Percentiles rank a stretch among this genome's conserved stretches.
Conservation (phyloP, 2,329 filamentous ascomycete species). For the Colletotrichum agaves region DNA sequence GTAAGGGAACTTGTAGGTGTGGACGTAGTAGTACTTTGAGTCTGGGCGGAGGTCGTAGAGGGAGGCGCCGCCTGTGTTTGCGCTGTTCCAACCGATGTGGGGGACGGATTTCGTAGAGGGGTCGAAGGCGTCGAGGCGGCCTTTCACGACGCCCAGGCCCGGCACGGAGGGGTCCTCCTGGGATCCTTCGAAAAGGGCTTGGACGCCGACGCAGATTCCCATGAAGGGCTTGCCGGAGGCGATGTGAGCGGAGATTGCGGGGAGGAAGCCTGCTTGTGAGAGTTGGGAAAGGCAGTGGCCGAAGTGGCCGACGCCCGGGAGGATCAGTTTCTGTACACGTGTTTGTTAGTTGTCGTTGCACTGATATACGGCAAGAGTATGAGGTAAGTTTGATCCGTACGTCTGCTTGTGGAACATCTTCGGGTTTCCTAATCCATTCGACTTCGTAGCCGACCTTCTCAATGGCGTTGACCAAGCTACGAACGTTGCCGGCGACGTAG, state of each 20-base stretch:
- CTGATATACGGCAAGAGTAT: background rate
- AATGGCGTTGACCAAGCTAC: conserved; percentile 96
- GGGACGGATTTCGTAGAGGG: conserved; percentile 88
- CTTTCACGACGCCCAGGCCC: conserved; percentile 81
- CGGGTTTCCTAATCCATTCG: conserved; percentile 88
- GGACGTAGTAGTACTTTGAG: conserved; percentile 99
- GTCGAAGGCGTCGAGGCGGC: conserved; percentile 79
- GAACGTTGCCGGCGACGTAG: conserved; percentile 96
- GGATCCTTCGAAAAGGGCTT: conserved; percentile 89
- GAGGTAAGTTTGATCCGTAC: conserved; percentile 57
- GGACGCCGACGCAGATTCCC: conserved; percentile 95
- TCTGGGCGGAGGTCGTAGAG: conserved; percentile 82
- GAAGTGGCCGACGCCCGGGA: conserved; percentile 97
- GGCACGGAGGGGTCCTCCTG: conserved; percentile 77
- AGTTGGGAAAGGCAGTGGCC: conserved; percentile 94
- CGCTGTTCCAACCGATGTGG: conserved; percentile 98
- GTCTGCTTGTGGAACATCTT: conserved; percentile 86
- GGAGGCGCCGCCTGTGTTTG: conserved; percentile 66
- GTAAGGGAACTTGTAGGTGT: conserved; percentile 91
- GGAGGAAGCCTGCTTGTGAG: conserved; percentile 81
- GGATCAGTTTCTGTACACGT: conserved; percentile 80
- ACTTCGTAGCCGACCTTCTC: conserved; percentile 94
- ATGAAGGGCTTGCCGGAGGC: conserved; percentile 95
- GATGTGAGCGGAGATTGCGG: conserved; percentile 85
- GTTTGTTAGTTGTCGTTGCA: background rate